Evolutionary conservation across 495 filamentous ascomycete species (phyloP).

Genomic region (Neurospora africana): DNA sequence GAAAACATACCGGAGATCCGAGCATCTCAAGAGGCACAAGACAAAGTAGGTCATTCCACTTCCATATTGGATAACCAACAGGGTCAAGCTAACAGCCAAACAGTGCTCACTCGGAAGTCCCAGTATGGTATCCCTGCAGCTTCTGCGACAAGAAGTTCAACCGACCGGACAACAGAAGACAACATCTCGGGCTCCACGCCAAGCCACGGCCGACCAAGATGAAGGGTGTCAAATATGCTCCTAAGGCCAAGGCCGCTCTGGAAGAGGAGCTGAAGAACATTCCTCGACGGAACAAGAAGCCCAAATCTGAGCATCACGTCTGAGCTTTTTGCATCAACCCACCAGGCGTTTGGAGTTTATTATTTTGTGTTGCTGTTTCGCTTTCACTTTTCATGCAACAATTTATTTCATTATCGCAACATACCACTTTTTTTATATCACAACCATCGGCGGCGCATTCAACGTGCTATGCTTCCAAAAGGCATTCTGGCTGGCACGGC

Average conservation of each 20-base stretch:
- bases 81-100: not conserved
- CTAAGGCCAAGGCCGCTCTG: conserved; percentile 15
- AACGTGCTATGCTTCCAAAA: not conserved
- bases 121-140: not conserved
- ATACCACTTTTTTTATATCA: not conserved
- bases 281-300: conserved; percentile 9
- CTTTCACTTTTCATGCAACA: not conserved
- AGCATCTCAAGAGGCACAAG: conserved; percentile 55
- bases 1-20: conserved; percentile 47
- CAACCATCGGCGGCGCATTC: not conserved
- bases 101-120: not conserved
- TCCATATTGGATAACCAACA: not conserved
- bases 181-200: conserved; percentile 32
- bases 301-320: not conserved
- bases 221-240: conserved; percentile 18
- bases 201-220: conserved; percentile 10
- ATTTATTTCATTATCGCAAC: not conserved
- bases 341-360: not conserved
- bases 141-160: conserved; percentile 12
- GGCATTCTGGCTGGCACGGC: not conserved
- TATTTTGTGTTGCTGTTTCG: not conserved
- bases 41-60: not conserved
- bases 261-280: conserved; percentile 20
- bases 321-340: not conserved
- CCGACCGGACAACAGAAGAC: conserved; percentile 25